These are phyloP conservation scores for Collybiopsis confluens DNA, from an alignment of 768 basidiomycete species.

Conservation along the genomic window DNA sequence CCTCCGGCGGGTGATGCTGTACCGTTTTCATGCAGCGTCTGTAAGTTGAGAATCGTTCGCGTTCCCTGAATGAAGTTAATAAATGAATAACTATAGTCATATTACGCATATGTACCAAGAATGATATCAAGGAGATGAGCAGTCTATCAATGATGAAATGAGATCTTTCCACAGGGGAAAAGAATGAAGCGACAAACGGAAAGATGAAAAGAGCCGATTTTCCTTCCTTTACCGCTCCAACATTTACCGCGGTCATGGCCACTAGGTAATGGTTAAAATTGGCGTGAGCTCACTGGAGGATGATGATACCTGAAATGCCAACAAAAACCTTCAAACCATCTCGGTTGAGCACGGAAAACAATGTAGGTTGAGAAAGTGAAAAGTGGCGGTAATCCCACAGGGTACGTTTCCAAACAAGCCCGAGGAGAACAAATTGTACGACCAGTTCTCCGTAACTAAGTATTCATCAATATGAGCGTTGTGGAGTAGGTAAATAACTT, in stretches of 20 bases:
- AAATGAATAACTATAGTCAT: background rate
- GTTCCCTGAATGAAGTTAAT: background rate
- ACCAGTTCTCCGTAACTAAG: background rate
- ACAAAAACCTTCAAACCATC: background rate
- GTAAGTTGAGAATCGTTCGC: background rate
- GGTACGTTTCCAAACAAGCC: background rate
- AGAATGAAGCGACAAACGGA: background rate
- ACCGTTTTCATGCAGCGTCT: background rate
- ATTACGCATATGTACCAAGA: background rate
- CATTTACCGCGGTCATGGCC: background rate
- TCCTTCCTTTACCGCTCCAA: background rate
- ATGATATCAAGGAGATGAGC: background rate
- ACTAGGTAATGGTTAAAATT: background rate
- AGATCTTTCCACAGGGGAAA: background rate
- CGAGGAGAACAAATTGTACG: background rate
- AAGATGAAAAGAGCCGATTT: background rate
- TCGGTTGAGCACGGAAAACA: background rate
- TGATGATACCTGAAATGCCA: background rate
- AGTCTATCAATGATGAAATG: background rate
- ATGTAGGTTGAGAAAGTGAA: background rate
- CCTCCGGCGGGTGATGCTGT: background rate
- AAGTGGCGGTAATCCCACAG: slow-evolving; percentile 2
- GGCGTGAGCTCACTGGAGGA: no score
- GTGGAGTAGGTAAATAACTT: background rate
- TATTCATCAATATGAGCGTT: no score